Base-by-base conservation (phyloP, 2,329 filamentous ascomycete species). In the Fusarium citri region DNA sequence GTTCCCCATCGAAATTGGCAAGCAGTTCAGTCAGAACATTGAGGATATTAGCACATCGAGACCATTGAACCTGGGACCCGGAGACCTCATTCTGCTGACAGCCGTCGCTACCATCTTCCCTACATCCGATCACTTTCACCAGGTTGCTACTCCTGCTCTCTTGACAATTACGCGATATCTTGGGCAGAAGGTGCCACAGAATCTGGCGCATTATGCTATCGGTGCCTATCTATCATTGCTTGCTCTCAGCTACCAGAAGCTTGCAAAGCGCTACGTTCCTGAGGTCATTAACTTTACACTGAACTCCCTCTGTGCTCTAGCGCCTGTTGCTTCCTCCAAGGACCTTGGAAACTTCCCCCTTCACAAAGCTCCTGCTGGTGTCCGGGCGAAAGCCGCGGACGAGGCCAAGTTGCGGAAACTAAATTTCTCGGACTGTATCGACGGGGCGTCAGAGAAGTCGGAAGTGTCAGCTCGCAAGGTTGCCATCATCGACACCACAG, bases 91-190 rank as follows among this genome's bases (percentile, higher is more conserved):
- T 23, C 82, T 97, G n/a, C 83, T 99, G 37, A 94, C 93, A 1
- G 94, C 93, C 0, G 88, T 98, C 64, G 89, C 91, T 42, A 90
- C 89, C 4, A 92, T 97, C 55, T 99, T 97, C 76, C 94, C 96
- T 7, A 97, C 96, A 0, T 98, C 94, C 1, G 96, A 99, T 80
- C 94, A 98, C 80, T 99, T 98, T 80, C 96, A 99, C 76, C 92
- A 96, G 74, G 93, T 98, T 37, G 92, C 94, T 42, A 99, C 96
- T 3, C 96, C 96, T 3, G 92, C 95, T 1, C 92, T 94, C 80
- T 88, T 98, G 8, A 87, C 91, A n/a, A 93, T 98, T 80, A 88
- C 88, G 15, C 89, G 93, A 57, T 98, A 92, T 80, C 86, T 99
- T 26, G 93, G 92, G 2, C 89, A 97, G 73, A 93, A 90, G 59